A percentile compares a stretch with the other conserved stretches of the same genome.
phyloP scores from a whole-genome alignment of 306 rosid species.

The Heteromeles arbutifolia region DNA sequence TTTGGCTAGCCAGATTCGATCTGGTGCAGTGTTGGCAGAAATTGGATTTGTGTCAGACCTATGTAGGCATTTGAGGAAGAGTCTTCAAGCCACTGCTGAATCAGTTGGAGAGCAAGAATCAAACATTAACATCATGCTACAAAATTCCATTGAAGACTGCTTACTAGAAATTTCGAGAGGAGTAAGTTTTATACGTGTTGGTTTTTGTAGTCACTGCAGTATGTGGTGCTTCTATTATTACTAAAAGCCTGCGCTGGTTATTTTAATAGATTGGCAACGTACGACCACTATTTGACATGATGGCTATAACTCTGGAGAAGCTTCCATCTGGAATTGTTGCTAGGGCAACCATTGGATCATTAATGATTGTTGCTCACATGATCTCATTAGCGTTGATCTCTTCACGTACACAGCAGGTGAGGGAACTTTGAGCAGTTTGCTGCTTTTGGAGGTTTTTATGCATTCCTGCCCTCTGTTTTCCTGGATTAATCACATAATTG shows the following conservation, averaged over 20 bases:
- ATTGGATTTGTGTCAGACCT: slow-evolving; percentile 84
- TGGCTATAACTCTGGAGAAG: slow-evolving; percentile 81
- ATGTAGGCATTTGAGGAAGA: slow-evolving; percentile 93
- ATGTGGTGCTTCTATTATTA: slow-evolving; percentile 12
- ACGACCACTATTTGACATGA: slow-evolving; percentile 70
- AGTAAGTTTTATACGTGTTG: slow-evolving; percentile 33
- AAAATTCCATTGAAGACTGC: slow-evolving; percentile 82
- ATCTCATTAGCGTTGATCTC: slow-evolving; percentile 50
- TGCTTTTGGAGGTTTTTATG: neutral
- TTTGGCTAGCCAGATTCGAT: slow-evolving; percentile 73
- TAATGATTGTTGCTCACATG: slow-evolving; percentile 68
- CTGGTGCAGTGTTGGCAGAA: slow-evolving; percentile 57
- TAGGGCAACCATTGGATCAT: slow-evolving; percentile 67
- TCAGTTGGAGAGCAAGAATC: slow-evolving; percentile 72
- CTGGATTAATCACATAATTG: neutral
- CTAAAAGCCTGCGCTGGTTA: slow-evolving; percentile 8
- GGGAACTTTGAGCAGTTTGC: neutral
- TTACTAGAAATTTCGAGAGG: slow-evolving; percentile 75
- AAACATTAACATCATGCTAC: slow-evolving; percentile 62
- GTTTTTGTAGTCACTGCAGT: slow-evolving; percentile 1
- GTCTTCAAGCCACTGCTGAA: slow-evolving; percentile 75
- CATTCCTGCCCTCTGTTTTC: neutral
- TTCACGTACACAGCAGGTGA: slow-evolving; percentile 63
- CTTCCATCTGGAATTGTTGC: slow-evolving; percentile 71
- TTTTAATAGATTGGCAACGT: slow-evolving; percentile 61